Percentiles rank a stretch among this genome's conserved stretches.
Conservation (phyloP, 805 yeast species). For the Candida sphagnicola region DNA sequence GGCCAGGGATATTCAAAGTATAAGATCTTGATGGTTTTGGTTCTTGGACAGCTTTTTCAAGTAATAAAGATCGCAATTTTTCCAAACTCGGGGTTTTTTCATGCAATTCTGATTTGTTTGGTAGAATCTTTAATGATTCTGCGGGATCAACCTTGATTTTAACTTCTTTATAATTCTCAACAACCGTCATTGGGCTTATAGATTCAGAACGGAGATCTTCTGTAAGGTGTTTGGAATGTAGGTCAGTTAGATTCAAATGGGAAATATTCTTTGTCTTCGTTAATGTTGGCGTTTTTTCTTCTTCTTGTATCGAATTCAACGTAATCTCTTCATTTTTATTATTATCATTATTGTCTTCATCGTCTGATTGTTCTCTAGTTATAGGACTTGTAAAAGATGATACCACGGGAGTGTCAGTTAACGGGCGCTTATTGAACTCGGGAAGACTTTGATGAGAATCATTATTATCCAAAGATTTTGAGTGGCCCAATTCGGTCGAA, state of each 20-base stretch:
- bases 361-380: conserved; percentile 26
- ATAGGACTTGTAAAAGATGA: conserved; percentile 56
- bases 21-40: conserved; percentile 57
- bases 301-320: conserved; percentile 9
- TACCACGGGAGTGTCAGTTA: conserved; percentile 70
- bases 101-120: conserved; percentile 22
- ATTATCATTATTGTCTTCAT: conserved; percentile 19
- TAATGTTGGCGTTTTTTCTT: conserved; percentile 14
- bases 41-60: conserved; percentile 17
- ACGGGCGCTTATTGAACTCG: conserved; percentile 65
- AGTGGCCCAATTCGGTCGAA: conserved; percentile 1
- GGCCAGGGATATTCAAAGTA: conserved; percentile 89
- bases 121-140: conserved; percentile 24
- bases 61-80: conserved; percentile 30
- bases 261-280: conserved; percentile 29
- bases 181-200: conserved; percentile 11
- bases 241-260: conserved; percentile 35
- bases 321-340: conserved; percentile 3
- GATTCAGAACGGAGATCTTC: conserved; percentile 7
- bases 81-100: conserved; percentile 41
- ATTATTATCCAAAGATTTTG: conserved; percentile 13
- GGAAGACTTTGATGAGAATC: conserved; percentile 31
- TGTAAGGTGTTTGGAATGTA: conserved; percentile 9
- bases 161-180: neutral
- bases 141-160: neutral